These are phyloP conservation scores for Auxenochlorella protothecoides DNA, from an alignment of 139 green algal genomes.

Conservation along the genomic window DNA sequence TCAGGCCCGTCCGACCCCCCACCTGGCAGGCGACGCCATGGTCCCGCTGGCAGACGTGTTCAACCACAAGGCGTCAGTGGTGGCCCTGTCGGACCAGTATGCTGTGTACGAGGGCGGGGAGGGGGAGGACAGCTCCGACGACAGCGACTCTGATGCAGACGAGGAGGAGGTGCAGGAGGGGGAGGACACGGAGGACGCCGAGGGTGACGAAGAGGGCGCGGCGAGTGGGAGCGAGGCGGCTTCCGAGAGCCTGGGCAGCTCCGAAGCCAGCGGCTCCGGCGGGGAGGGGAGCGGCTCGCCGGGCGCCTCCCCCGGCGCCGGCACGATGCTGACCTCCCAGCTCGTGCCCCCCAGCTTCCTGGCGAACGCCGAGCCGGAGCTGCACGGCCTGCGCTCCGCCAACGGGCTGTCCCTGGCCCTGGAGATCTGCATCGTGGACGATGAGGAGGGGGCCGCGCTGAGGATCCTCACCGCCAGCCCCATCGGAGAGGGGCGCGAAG, in stretches of 20 bases:
- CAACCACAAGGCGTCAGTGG: slow-evolving; percentile 74
- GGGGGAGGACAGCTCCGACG: slow-evolving; percentile 7
- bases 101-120: slow-evolving; percentile 6
- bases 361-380: not conserved
- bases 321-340: not conserved
- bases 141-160: not conserved
- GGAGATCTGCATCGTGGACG: slow-evolving; percentile 54
- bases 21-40: slow-evolving; percentile 43
- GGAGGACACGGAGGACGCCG: not conserved
- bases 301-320: not conserved
- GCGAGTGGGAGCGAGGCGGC: not conserved
- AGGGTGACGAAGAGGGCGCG: not conserved
- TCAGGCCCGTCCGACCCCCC: too few species aligned
- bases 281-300: not conserved
- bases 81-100: slow-evolving; percentile 24
- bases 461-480: slow-evolving; percentile 53
- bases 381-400: not conserved
- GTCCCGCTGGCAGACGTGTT: slow-evolving; percentile 81
- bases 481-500: slow-evolving; percentile 33
- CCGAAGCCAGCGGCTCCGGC: not conserved
- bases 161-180: slow-evolving; percentile 8
- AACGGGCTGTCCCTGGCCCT: slow-evolving; percentile 40
- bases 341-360: not conserved
- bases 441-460: slow-evolving; percentile 24
- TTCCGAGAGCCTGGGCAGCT: not conserved